Evolutionary conservation across 306 rosid species (phyloP).

Genomic region (Hippophae rhamnoides): DNA sequence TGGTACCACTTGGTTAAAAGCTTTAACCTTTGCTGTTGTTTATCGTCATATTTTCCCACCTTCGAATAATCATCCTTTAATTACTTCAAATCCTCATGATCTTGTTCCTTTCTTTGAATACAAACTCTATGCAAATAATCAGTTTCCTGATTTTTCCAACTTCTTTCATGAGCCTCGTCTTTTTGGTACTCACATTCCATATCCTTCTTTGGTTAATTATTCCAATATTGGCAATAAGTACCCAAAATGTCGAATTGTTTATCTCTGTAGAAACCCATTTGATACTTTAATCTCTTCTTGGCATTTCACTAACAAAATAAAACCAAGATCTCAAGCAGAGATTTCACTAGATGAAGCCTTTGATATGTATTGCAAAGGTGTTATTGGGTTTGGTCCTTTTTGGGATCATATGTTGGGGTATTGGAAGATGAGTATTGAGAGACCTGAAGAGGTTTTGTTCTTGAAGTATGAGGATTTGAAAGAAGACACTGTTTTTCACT

Average conservation of each 20-base stretch:
- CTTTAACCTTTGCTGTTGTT: slow-evolving; percentile 34
- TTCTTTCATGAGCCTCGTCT: slow-evolving; percentile 18
- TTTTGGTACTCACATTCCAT: slow-evolving; percentile 50
- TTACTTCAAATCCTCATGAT: slow-evolving; percentile 41
- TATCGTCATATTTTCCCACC: slow-evolving; percentile 18
- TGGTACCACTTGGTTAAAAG: slow-evolving; percentile 63
- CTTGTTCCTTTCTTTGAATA: slow-evolving; percentile 45
- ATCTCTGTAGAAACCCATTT: slow-evolving; percentile 44
- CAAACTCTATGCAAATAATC: slow-evolving; percentile 21
- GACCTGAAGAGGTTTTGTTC: slow-evolving; percentile 39
- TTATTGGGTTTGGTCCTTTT: slow-evolving; percentile 34
- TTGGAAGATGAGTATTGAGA: slow-evolving; percentile 40
- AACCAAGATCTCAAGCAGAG: background rate
- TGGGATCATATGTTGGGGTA: slow-evolving; percentile 48
- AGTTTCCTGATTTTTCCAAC: slow-evolving; percentile 26
- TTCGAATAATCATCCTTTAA: slow-evolving; percentile 32
- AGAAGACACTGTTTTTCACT: slow-evolving; percentile 13
- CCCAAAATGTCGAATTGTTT: slow-evolving; percentile 29
- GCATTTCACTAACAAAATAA: slow-evolving; percentile 22
- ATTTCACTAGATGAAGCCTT: slow-evolving; percentile 32
- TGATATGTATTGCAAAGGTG: slow-evolving; percentile 38
- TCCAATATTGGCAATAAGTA: slow-evolving; percentile 19
- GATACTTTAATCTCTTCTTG: slow-evolving; percentile 44
- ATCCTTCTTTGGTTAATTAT: slow-evolving; percentile 15
- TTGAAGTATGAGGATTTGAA: slow-evolving; percentile 48